Evolutionary conservation across 2,329 filamentous ascomycete genomes (phyloP), one percentile per base, ranked within the genome.

Genomic region (Arthrinium puccinioides): DNA sequence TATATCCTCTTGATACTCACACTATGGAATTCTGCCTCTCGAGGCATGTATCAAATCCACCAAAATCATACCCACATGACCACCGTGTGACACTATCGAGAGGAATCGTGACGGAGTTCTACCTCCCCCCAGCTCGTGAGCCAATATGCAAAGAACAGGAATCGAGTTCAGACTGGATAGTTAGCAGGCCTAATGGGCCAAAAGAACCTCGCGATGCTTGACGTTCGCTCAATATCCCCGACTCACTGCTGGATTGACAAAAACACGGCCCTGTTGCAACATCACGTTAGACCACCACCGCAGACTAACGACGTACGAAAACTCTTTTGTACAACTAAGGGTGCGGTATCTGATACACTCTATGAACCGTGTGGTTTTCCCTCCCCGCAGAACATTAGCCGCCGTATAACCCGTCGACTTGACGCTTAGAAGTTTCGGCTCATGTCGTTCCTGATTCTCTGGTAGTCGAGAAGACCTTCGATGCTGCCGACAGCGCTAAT

Each of bases 401-500:
- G 11, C 15, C 24, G 23, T 36, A 23, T 36, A 36, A 40, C 44
- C 44, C 32, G 25, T 38, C 44, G 33, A 35, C 35, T 33, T n/a
- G n/a, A n/a, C n/a, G 20, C 49, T 61, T 69, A 75, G 55, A 72
- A 74, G 70, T 87, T 90, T 64, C 87, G 81, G 72, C 79, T 87
- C 84, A 92, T 92, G 62, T 92, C 87, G 63, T 78, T 81, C 62
- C 88, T 75, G 57, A 87, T 74, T 60, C 83, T 72, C 62, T 82
- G 73, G 71, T 92, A 94, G 64, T 90, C 79, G 44, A 84, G 74
- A 41, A 83, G 64, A 60, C 81, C 90, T 76, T 97, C 92, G 58
- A 97, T 88, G 69, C 79, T 82, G 51, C 92, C 92, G 49, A 97
- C 86, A 23, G 90, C 92, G 61, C 82, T 89, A 63, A 98, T 76